Percentiles rank a stretch among this genome's conserved stretches.
Evolutionary conservation across 2,329 filamentous ascomycete genomes (phyloP).

Genomic region (Exophiala sp.): DNA sequence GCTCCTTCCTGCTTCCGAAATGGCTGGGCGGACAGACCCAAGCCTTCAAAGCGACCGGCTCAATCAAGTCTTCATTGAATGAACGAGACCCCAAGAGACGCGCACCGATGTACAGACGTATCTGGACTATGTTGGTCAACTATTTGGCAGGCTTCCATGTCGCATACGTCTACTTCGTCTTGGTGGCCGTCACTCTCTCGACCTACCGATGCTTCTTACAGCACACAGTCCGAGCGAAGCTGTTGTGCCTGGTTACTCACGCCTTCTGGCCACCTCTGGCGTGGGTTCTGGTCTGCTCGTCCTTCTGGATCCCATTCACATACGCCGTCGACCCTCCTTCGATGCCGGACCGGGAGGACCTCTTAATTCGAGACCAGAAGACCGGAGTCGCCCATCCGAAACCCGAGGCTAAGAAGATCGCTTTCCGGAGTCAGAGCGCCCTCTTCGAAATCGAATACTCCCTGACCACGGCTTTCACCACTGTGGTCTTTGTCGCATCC

Average conservation of each 20-base stretch:
- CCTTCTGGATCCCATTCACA: slow-evolving; percentile 53
- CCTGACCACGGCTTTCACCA: background rate
- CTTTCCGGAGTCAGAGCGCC: slow-evolving; percentile 49
- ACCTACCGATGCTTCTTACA: slow-evolving; percentile 48
- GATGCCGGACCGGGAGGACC: slow-evolving; percentile 53
- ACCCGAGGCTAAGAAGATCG: slow-evolving; percentile 49
- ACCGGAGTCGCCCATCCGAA: slow-evolving; percentile 45
- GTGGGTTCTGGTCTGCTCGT: slow-evolving; percentile 51
- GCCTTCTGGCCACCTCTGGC: slow-evolving; percentile 58
- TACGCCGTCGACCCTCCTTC: slow-evolving; percentile 57
- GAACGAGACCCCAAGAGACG: slow-evolving; percentile 48
- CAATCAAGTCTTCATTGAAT: slow-evolving; percentile 50
- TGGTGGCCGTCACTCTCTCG: slow-evolving; percentile 47
- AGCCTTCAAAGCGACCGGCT: slow-evolving; percentile 58
- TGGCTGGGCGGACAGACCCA: slow-evolving; percentile 56
- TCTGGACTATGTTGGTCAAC: slow-evolving; percentile 52
- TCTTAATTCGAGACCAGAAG: slow-evolving; percentile 50
- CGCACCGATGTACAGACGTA: slow-evolving; percentile 45
- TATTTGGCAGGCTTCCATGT: slow-evolving; percentile 54
- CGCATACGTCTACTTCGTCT: slow-evolving; percentile 49
- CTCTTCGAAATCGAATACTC: slow-evolving; percentile 51
- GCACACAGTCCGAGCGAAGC: slow-evolving; percentile 37
- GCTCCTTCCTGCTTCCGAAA: slow-evolving; percentile 52
- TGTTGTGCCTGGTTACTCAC: slow-evolving; percentile 50
- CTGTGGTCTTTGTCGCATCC: slow-evolving; percentile 10